phyloP scores from a whole-genome alignment of 192 early-diverging fungal genomes.

The Dimargaris xerosporica region DNA sequence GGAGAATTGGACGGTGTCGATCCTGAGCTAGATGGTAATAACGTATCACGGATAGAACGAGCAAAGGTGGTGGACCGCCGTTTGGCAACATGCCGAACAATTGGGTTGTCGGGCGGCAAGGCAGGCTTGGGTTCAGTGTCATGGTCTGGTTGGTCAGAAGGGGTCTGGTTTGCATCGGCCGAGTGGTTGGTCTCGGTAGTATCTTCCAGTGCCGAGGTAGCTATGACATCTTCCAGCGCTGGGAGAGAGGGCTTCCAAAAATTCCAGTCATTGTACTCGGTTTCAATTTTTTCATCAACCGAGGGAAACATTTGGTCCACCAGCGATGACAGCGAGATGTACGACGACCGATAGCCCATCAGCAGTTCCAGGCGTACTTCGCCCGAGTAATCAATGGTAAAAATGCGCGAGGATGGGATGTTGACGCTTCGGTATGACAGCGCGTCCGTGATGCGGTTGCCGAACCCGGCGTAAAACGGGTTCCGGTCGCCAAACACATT shows the following conservation, averaged over 20 bases:
- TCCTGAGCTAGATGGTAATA: background rate
- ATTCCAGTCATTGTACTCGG: slow-evolving; percentile 71
- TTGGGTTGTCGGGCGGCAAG: background rate
- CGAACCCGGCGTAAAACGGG: slow-evolving; percentile 95
- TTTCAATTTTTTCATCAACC: slow-evolving; percentile 36
- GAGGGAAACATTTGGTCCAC: slow-evolving; percentile 92
- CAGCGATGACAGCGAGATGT: slow-evolving; percentile 77
- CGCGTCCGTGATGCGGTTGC: slow-evolving; percentile 94
- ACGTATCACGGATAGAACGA: background rate
- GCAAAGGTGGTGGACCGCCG: background rate
- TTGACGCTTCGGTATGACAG: slow-evolving; percentile 88
- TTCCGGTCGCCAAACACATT: slow-evolving; percentile 64
- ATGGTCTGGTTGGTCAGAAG: background rate
- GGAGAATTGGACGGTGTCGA: slow-evolving; percentile 1
- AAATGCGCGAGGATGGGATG: slow-evolving; percentile 84
- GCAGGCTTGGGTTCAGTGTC: background rate
- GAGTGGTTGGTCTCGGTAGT: background rate
- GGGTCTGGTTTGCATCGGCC: background rate
- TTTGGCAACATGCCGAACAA: background rate
- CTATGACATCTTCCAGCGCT: slow-evolving; percentile 19
- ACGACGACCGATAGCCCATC: slow-evolving; percentile 68
- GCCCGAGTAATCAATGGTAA: slow-evolving; percentile 87
- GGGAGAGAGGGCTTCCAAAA: slow-evolving; percentile 54
- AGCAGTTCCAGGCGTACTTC: slow-evolving; percentile 84
- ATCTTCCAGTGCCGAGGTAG: background rate